A percentile compares a stretch with the other conserved stretches of the same genome.
Conservation (phyloP, 2,329 filamentous ascomycete species). For the Cryphonectria carpinicola region DNA sequence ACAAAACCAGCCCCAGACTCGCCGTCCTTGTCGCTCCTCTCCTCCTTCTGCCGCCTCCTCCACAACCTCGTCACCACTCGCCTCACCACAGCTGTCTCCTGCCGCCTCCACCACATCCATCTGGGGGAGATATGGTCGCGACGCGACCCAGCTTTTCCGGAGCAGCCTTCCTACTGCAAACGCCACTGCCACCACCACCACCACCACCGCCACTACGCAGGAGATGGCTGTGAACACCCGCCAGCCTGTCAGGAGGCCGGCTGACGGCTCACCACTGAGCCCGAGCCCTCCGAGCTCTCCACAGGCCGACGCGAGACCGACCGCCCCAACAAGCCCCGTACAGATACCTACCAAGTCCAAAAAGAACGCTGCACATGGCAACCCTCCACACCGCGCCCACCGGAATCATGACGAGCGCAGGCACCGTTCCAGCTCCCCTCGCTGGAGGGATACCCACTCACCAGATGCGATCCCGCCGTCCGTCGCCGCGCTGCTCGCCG, state of each 20-base stretch:
- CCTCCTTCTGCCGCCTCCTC: slow-evolving; percentile 17
- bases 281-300: slow-evolving; percentile 37
- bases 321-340: slow-evolving; percentile 54
- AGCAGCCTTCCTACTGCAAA: slow-evolving; percentile 30
- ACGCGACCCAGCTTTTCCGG: slow-evolving; percentile 19
- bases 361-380: slow-evolving; percentile 40
- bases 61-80: slow-evolving; percentile 27
- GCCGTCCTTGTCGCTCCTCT: slow-evolving; percentile 6
- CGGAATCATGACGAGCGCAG: slow-evolving; percentile 40
- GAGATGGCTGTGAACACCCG: slow-evolving; percentile 37
- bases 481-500: slow-evolving; percentile 63
- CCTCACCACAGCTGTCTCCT: slow-evolving; percentile 19
- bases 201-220: background rate
- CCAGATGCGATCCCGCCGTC: slow-evolving; percentile 62
- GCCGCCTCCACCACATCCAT: slow-evolving; percentile 27
- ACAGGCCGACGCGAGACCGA: slow-evolving; percentile 41
- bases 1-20: slow-evolving; percentile 33
- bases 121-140: slow-evolving; percentile 39
- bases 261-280: slow-evolving; percentile 30
- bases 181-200: slow-evolving; percentile 28
- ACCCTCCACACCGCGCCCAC: slow-evolving; percentile 42
- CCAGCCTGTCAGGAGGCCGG: slow-evolving; percentile 33
- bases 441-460: slow-evolving; percentile 49
- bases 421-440: slow-evolving; percentile 37
- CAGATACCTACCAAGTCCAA: slow-evolving; percentile 56